Conservation (phyloP, 164 flowering plant genomes). For the Umbellularia californica region DNA sequence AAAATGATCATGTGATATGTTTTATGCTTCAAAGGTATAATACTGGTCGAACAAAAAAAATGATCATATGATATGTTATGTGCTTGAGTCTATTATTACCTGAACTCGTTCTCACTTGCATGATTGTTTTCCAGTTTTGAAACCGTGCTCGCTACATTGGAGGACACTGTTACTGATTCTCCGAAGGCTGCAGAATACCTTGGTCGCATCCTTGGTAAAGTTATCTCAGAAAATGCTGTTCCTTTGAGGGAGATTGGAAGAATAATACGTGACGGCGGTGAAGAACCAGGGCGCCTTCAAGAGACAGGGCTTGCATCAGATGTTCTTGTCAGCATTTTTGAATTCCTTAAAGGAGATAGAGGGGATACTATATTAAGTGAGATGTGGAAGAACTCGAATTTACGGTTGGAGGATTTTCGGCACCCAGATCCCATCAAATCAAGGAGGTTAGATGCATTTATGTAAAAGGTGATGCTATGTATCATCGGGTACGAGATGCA, state of each 20-base stretch:
- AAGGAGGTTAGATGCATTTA: constrained; percentile 53
- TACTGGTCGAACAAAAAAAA: not conserved
- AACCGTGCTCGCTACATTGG: constrained; percentile 49
- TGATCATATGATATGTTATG: not conserved
- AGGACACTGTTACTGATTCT: constrained; percentile 76
- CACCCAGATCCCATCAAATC: constrained; percentile 42
- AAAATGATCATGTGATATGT: not conserved
- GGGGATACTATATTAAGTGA: constrained; percentile 45
- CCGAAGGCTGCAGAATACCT: constrained; percentile 77
- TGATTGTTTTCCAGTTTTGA: constrained; percentile 29
- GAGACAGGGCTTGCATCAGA: constrained; percentile 56
- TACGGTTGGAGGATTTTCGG: constrained; percentile 47
- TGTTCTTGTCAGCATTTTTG: constrained; percentile 51
- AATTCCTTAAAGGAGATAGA: constrained; percentile 39
- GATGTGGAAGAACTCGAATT: constrained; percentile 30
- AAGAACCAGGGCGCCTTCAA: constrained; percentile 46
- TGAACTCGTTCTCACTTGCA: not conserved
- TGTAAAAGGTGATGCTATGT: constrained; percentile 27
- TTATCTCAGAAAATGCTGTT: constrained; percentile 46
- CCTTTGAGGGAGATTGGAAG: constrained; percentile 46
- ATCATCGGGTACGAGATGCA: constrained; percentile 7
- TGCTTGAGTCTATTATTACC: not conserved
- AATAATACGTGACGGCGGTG: constrained; percentile 53
- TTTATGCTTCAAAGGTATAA: not conserved
- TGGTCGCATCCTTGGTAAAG: constrained; percentile 52